Conservation (phyloP, 2,329 filamentous ascomycete genomes). For the Neopestalotiopsis rosae region DNA sequence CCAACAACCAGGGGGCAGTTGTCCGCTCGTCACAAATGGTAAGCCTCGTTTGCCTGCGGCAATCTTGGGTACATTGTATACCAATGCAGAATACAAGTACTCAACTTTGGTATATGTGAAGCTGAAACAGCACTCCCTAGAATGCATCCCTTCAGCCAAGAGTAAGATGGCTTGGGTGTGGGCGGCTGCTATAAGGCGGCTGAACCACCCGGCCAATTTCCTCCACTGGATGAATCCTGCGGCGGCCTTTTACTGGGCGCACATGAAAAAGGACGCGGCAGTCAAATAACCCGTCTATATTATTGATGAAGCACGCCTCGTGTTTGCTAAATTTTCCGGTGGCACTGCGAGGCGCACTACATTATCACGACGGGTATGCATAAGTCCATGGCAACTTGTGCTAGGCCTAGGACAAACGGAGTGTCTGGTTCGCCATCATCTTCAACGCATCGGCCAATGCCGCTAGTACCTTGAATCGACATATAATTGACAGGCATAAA, state of each 20-base stretch:
- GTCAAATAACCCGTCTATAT: neutral
- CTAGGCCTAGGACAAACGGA: neutral
- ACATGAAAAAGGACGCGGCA: neutral
- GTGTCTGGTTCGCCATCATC: neutral
- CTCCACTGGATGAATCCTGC: slow-evolving; percentile 4
- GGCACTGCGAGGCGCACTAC: neutral
- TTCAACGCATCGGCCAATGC: neutral
- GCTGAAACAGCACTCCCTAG: neutral
- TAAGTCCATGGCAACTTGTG: neutral
- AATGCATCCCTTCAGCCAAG: neutral
- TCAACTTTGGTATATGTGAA: neutral
- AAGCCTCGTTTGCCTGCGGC: slow-evolving; percentile 11
- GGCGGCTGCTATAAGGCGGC: slow-evolving; percentile 12
- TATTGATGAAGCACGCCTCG: neutral
- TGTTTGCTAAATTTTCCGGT: neutral
- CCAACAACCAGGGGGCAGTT: slow-evolving; percentile 6
- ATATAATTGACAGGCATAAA: neutral
- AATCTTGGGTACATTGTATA: neutral
- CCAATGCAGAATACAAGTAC: neutral
- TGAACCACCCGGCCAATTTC: neutral
- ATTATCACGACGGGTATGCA: neutral
- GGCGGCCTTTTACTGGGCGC: neutral
- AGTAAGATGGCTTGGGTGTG: neutral
- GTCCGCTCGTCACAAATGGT: slow-evolving; percentile 3
- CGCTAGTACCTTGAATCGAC: neutral